These are phyloP conservation scores for Boletus austroedulis DNA, from an alignment of 1,284 basidiomycete species.

Conservation along the genomic window DNA sequence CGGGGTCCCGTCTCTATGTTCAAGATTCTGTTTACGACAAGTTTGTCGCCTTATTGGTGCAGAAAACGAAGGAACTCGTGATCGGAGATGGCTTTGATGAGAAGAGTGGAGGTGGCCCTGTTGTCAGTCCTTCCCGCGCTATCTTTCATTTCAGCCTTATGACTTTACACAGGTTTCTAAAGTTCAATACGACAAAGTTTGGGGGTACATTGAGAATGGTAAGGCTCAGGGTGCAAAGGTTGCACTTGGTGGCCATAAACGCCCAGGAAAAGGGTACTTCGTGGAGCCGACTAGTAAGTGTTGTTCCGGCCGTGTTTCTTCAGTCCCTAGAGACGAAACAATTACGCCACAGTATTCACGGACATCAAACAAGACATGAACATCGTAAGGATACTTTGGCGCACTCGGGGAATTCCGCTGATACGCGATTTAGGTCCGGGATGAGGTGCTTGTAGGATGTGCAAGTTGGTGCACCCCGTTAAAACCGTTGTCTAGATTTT, in stretches of 20 bases:
- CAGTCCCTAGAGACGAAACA: constrained; percentile 2
- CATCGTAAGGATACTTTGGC: constrained; percentile 52
- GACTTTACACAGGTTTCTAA: constrained; percentile 62
- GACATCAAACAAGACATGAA: constrained; percentile 72
- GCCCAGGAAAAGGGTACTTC: constrained; percentile 66
- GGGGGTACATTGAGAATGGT: constrained; percentile 86
- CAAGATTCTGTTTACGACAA: constrained; percentile 84
- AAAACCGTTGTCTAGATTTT: constrained; percentile 61
- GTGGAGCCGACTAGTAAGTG: constrained; percentile 73
- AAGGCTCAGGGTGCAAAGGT: constrained; percentile 82
- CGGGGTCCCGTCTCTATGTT: constrained; percentile 82
- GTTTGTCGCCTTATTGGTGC: constrained; percentile 68
- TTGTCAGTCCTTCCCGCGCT: constrained; percentile 48
- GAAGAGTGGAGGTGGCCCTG: constrained; percentile 71
- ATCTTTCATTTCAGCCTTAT: constrained; percentile 10
- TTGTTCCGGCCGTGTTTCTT: constrained; percentile 7
- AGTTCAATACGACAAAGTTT: constrained; percentile 84
- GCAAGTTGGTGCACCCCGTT: constrained; percentile 4
- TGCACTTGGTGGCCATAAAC: constrained; percentile 75
- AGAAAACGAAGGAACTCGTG: constrained; percentile 65
- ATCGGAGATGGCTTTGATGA: constrained; percentile 84
- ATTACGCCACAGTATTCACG: constrained; percentile 58
- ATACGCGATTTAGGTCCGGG: constrained; percentile 53
- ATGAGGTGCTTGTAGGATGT: constrained; percentile 50
- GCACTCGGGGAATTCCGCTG: constrained; percentile 5